These are phyloP conservation scores for Microsporum canis DNA, from an alignment of 2,329 filamentous ascomycete species.

Conservation along the genomic window DNA sequence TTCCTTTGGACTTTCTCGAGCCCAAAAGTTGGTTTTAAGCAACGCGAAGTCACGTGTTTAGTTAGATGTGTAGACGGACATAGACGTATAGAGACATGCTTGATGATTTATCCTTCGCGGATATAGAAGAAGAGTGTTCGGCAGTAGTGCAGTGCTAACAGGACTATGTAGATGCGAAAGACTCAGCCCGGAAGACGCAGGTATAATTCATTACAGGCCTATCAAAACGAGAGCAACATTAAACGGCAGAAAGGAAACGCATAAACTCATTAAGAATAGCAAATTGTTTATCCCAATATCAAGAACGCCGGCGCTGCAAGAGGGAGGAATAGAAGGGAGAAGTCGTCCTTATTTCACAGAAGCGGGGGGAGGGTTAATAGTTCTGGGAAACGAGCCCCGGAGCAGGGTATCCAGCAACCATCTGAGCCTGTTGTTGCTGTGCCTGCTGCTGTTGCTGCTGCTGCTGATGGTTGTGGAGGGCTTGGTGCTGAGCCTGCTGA, in stretches of 20 bases:
- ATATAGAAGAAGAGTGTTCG: background rate
- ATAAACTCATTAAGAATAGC: slow-evolving; percentile 1
- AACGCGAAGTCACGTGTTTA: background rate
- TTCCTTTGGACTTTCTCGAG: background rate
- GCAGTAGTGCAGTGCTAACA: background rate
- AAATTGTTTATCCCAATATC: background rate
- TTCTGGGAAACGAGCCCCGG: slow-evolving; percentile 23
- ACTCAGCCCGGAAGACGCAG: background rate
- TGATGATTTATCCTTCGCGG: too few species aligned
- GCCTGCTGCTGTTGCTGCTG: slow-evolving; percentile 17
- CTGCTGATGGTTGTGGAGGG: slow-evolving; percentile 25
- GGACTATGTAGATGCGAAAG: background rate
- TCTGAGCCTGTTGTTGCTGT: slow-evolving; percentile 7
- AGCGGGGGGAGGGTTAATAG: slow-evolving; percentile 7
- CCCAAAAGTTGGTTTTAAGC: background rate
- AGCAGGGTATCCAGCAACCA: slow-evolving; percentile 27
- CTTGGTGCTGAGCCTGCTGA: slow-evolving; percentile 31
- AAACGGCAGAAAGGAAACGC: background rate
- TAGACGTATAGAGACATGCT: background rate
- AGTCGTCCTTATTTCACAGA: background rate
- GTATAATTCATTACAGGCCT: background rate
- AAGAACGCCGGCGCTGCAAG: slow-evolving; percentile 2
- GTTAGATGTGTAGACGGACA: background rate
- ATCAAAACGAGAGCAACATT: background rate
- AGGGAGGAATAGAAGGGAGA: background rate